Percentiles rank a stretch among this genome's conserved stretches.
phyloP scores from a whole-genome alignment of 179 eudicot genomes.

The Sideroxylon spinosum region DNA sequence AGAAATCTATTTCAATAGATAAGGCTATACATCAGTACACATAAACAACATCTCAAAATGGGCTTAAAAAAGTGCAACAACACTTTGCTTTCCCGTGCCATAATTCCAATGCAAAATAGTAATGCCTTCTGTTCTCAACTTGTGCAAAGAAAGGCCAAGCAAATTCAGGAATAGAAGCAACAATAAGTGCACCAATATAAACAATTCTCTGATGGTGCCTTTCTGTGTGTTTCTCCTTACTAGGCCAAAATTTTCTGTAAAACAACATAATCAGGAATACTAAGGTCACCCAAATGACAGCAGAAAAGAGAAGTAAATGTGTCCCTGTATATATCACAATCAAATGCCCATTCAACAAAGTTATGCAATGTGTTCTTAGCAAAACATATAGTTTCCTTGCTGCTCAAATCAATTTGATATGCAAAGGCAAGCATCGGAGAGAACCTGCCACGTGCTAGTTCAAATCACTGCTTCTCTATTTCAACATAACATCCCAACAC shows the following conservation, averaged over 20 bases:
- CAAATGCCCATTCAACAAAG: too few relatives aligned
- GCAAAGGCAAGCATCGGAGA: background rate
- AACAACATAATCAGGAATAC: background rate
- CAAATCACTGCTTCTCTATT: background rate
- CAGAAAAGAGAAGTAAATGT: background rate
- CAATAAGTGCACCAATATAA: background rate
- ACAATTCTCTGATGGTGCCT: background rate
- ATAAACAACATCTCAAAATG: conserved; percentile 1
- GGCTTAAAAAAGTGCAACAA: conserved; percentile 8
- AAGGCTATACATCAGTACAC: background rate
- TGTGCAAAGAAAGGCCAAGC: background rate
- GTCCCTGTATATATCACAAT: background rate
- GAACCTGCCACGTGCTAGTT: background rate
- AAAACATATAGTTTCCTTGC: too few relatives aligned
- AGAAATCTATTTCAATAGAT: too few relatives aligned
- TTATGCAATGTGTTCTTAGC: too few relatives aligned
- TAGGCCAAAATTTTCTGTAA: background rate
- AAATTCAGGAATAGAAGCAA: background rate
- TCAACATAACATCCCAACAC: background rate
- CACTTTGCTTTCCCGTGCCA: background rate
- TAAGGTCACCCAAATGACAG: background rate
- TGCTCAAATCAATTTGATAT: background rate
- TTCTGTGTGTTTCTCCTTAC: background rate
- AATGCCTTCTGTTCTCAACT: background rate
- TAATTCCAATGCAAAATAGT: background rate